These are phyloP conservation scores for Xylaria sp. DNA, from an alignment of 495 filamentous ascomycete genomes.

Conservation along the genomic window DNA sequence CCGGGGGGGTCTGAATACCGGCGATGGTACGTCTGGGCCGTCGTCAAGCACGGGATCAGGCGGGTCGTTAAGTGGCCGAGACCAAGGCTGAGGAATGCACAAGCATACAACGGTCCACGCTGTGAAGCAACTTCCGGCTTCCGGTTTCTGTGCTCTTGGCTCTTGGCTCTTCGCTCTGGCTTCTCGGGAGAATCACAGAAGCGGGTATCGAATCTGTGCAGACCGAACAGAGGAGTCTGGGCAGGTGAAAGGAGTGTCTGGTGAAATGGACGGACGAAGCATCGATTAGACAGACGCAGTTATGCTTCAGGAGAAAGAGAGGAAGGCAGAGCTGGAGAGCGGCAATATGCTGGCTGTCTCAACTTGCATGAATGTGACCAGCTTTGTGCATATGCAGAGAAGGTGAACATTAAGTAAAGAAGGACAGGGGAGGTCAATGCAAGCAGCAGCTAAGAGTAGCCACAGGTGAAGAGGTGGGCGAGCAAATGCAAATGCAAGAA, in stretches of 20 bases:
- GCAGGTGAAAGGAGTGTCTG: constrained; percentile 31
- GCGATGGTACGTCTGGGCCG: not conserved
- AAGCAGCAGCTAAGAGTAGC: constrained; percentile 16
- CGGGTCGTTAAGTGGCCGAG: not conserved
- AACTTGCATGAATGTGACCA: constrained; percentile 36
- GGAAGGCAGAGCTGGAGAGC: constrained; percentile 29
- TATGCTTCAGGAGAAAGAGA: constrained; percentile 29
- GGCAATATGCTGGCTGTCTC: constrained; percentile 18
- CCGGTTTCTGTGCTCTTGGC: not conserved
- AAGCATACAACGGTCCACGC: constrained; percentile 23
- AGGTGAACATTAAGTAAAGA: constrained; percentile 35
- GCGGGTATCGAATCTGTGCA: constrained; percentile 1
- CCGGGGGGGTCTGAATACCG: not conserved
- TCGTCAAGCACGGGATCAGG: constrained; percentile 9
- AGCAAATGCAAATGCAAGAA: constrained; percentile 14
- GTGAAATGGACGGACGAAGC: constrained; percentile 18
- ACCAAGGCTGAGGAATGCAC: constrained; percentile 5
- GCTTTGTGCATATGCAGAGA: constrained; percentile 29
- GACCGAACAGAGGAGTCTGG: not conserved
- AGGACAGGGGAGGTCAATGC: constrained; percentile 44
- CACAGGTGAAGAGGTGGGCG: constrained; percentile 27
- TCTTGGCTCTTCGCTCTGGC: not conserved
- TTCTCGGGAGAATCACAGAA: constrained; percentile 3
- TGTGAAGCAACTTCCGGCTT: constrained; percentile 11
- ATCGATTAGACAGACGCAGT: constrained; percentile 27